Evolutionary conservation across 1,139 yeast genomes (phyloP), one percentile per base, ranked within the genome.

Genomic region (Barnettozyma hawaiiensis): DNA sequence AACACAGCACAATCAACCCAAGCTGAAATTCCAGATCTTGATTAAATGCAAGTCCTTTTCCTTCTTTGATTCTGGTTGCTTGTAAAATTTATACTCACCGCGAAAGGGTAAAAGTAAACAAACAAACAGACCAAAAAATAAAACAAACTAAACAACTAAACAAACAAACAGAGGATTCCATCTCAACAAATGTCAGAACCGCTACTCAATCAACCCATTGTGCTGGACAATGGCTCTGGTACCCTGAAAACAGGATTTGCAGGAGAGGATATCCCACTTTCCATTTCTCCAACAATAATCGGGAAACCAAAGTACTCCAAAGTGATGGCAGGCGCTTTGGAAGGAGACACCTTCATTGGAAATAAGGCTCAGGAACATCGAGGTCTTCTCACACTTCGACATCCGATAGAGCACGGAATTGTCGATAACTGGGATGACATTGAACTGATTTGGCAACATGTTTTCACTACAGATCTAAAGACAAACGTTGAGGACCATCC

Each of bases 151-250:
- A 6, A 3, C 7, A 26, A n/a, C 16, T 26, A 26, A 26, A 26
- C 29, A 26, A 24, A 24, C 27, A 22, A 22, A 6, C 11, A 22
- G n/a, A n/a, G n/a, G n/a, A n/a, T n/a, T n/a, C n/a, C n/a, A n/a
- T n/a, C n/a, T n/a, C n/a, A n/a, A n/a, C n/a, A n/a, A 4, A 49
- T 52, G 57, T 43, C 52, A 4, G 46, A 44, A 15, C 8, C 41
- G 1, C 45, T 54, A 9, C 49, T 57, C 22, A 90, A 89, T 63
- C 97, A 90, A 63, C 96, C 97, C 2, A 78, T 90, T 38, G 96
- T 90, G 31, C 71, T 90, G 28, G 97, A 90, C 62, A 87, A 86
- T 67, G 97, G 97, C n/a, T 82, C 96, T 5, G 95, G 96, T 2
- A 74, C 76, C 39, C 70, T 89, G 44, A 85, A 87, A 59, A 89